phyloP scores from a whole-genome alignment of 208 protist genomes.

The Wallacemonas rigidus region DNA sequence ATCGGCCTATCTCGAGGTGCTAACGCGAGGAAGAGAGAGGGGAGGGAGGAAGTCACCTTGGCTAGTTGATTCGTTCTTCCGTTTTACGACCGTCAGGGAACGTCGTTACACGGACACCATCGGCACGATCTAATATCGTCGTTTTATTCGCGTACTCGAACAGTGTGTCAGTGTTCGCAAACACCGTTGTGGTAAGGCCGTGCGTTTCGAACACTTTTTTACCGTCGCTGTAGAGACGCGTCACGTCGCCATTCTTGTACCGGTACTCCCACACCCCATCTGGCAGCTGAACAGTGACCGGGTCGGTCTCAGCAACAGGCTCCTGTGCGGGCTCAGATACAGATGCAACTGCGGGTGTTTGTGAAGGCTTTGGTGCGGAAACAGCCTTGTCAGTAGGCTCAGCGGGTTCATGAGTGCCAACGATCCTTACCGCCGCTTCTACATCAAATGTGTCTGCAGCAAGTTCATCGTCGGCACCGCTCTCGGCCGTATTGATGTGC shows the following conservation, averaged over 20 bases:
- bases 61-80: conserved; percentile 45
- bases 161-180: conserved; percentile 59
- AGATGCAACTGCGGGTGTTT: background rate
- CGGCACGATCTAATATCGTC: conserved; percentile 70
- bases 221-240: conserved; percentile 51
- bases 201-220: conserved; percentile 65
- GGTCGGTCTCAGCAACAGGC: conserved; percentile 25
- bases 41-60: background rate
- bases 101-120: conserved; percentile 79
- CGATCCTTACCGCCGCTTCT: background rate
- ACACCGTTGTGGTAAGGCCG: conserved; percentile 68
- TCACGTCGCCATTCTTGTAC: conserved; percentile 74
- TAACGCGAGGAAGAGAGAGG: too few relatives aligned
- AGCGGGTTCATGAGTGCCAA: background rate
- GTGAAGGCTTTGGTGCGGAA: background rate
- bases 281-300: conserved; percentile 41
- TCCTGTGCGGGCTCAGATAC: background rate
- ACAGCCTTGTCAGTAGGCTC: background rate
- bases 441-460: background rate
- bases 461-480: conserved; percentile 10
- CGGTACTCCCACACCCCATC: conserved; percentile 84
- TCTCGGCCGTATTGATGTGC: conserved; percentile 44
- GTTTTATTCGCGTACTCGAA: conserved; percentile 81
- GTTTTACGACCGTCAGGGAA: conserved; percentile 70
- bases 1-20: too few relatives aligned